A percentile compares a stretch with the other conserved stretches of the same genome.
phyloP scores from a whole-genome alignment of 495 filamentous ascomycete species.

The Neurospora sp. region DNA sequence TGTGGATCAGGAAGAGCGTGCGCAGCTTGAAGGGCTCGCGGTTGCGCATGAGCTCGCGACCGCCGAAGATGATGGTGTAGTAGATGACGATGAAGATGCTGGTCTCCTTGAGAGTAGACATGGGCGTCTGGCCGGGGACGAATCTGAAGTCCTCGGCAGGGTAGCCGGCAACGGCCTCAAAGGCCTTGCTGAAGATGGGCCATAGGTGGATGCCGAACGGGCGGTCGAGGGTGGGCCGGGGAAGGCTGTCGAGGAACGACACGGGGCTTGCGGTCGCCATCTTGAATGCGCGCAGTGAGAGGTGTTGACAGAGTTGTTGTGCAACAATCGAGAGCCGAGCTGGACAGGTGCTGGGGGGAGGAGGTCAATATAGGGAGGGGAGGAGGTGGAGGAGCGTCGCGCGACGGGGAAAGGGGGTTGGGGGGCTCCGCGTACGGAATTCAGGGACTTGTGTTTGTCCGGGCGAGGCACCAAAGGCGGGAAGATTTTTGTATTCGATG shows the following conservation, averaged over 20 bases:
- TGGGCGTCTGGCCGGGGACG: slow-evolving; percentile 52
- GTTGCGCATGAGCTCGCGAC: slow-evolving; percentile 62
- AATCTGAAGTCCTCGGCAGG: slow-evolving; percentile 63
- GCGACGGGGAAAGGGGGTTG: neutral
- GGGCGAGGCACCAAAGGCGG: neutral
- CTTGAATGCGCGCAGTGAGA: slow-evolving; percentile 5
- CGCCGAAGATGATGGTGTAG: slow-evolving; percentile 68
- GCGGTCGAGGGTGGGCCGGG: slow-evolving; percentile 71
- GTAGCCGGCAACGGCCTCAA: slow-evolving; percentile 60
- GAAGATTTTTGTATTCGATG: neutral
- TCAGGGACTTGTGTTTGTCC: neutral
- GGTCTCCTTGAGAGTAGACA: slow-evolving; percentile 61
- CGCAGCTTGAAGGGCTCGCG: slow-evolving; percentile 57
- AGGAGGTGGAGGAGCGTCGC: neutral
- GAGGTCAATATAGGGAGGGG: neutral
- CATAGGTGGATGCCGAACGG: slow-evolving; percentile 89
- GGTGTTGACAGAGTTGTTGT: neutral
- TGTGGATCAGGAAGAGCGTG: slow-evolving; percentile 66
- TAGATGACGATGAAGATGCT: slow-evolving; percentile 55
- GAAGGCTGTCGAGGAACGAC: slow-evolving; percentile 54
- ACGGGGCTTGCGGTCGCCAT: slow-evolving; percentile 36
- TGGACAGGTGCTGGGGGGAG: neutral
- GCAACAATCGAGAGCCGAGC: neutral
- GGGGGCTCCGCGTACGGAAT: neutral
- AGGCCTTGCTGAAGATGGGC: slow-evolving; percentile 87